Evolutionary conservation across 2,329 filamentous ascomycete species (phyloP).

Genomic region (Pyrenochaeta sp.): DNA sequence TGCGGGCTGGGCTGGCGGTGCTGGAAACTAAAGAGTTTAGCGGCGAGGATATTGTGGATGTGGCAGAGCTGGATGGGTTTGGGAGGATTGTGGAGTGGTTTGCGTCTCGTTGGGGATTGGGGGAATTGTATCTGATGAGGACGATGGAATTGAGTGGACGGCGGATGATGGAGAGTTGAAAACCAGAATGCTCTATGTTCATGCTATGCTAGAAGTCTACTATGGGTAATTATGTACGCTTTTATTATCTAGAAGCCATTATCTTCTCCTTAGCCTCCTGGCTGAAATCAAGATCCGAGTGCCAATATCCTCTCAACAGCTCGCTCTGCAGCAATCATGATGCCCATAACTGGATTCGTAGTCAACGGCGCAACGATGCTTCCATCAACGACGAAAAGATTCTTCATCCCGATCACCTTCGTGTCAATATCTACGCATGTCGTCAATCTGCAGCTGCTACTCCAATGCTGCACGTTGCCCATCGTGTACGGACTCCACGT

Average conservation of each 20-base stretch:
- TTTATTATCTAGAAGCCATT: neutral
- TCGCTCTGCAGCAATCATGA: constrained; percentile 63
- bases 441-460: constrained; percentile 60
- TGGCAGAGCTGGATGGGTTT: neutral
- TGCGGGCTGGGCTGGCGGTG: constrained; percentile 19
- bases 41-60: neutral
- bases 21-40: constrained; percentile 8
- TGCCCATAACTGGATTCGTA: constrained; percentile 63
- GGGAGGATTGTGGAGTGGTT: neutral
- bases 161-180: neutral
- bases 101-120: neutral
- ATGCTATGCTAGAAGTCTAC: neutral
- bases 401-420: constrained; percentile 57
- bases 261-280: neutral
- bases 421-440: constrained; percentile 59
- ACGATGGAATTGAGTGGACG: too few species aligned
- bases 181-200: neutral
- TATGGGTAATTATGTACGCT: neutral
- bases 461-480: constrained; percentile 63
- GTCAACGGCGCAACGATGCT: constrained; percentile 60
- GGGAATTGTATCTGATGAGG: neutral
- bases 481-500: constrained; percentile 57
- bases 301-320: constrained; percentile 59
- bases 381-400: constrained; percentile 61
- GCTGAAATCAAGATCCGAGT: too few species aligned